Percentiles rank a stretch among this genome's conserved stretches.
These are phyloP conservation scores for Novymonas esmeraldas DNA, from an alignment of 208 protist genomes.

Conservation along the genomic window DNA sequence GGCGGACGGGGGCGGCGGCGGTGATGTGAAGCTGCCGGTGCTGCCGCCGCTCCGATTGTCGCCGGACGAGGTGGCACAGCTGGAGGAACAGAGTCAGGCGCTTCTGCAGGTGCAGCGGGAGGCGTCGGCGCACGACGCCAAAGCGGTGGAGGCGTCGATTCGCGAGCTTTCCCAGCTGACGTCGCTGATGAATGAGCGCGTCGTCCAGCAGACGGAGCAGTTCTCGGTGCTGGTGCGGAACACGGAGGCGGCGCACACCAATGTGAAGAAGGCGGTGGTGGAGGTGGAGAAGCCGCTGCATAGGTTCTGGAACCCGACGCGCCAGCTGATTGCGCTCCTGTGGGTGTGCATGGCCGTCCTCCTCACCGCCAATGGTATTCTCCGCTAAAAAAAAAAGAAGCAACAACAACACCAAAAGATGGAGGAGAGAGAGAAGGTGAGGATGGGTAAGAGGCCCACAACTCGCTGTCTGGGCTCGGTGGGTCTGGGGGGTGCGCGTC, in stretches of 20 bases:
- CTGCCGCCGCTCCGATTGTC: conserved; percentile 28
- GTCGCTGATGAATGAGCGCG: conserved; percentile 81
- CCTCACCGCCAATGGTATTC: conserved; percentile 18
- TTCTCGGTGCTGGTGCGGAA: conserved; percentile 79
- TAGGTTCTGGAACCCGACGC: conserved; percentile 74
- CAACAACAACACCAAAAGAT: too few relatives aligned
- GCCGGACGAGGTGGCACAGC: conserved; percentile 42
- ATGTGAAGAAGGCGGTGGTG: conserved; percentile 62
- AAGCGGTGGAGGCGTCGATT: conserved; percentile 70
- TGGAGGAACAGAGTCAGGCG: conserved; percentile 46
- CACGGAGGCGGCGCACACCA: conserved; percentile 57
- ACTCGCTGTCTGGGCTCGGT: too few relatives aligned
- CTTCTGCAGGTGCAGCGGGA: conserved; percentile 59
- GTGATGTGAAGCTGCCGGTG: not conserved
- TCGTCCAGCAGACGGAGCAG: conserved; percentile 85
- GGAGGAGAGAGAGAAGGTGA: too few relatives aligned
- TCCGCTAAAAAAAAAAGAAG: too few relatives aligned
- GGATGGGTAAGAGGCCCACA: too few relatives aligned
- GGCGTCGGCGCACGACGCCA: conserved; percentile 68
- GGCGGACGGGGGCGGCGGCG: not conserved
- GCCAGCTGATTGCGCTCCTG: conserved; percentile 77
- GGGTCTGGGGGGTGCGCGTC: too few relatives aligned
- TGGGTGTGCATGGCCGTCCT: conserved; percentile 69
- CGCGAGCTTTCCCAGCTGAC: conserved; percentile 89
- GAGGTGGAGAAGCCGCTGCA: conserved; percentile 63